Base-by-base conservation (phyloP, 1,139 yeast species). In the Pneumocystis canis region DNA sequence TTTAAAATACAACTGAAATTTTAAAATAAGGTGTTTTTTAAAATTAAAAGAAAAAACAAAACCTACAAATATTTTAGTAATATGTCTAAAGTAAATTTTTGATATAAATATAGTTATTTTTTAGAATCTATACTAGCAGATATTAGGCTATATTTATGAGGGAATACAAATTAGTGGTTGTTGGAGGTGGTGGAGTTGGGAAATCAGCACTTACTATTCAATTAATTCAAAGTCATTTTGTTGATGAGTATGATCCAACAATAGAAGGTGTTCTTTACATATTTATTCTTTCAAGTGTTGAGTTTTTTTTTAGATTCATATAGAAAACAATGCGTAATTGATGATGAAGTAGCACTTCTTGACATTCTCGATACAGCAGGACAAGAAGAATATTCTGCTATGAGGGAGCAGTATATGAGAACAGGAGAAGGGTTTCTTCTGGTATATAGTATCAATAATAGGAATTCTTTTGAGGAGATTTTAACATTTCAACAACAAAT, bases 181-280 rank as follows among this genome's bases (percentile, higher is more conserved):
- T 89, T 65, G 97, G 97, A 65, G 96, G 96, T 58, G 97, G 97
- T 73, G 96, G 96, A 76, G 97, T 89, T 66, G 97, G 97, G 77
- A 89, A 89, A 74, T 85, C 95, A 30, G 96, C 97, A 9, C 78
- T 89, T 68, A 89, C 97, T 59, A 89, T 90, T 67, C 95, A 90
- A 74, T 70, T 74, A 58, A 88, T 89, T 66, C 96, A 89, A 73
- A 83, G 89, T 59, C 96, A 89, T 71, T 88, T 88, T 72, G 94
- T 88, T 56, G 73, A 71, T 60, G 73, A 71, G 59, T 70, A 70
- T 64, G 73, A 70, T 58, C 72, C 72, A 2, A 70, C 72, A 30
- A 70, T 70, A 31, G 72, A 70, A 64, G 71, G 70, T 66, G 61
- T 16, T 62, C 18, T 37, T 14, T 5, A 5, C 9, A 32, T 47